A percentile compares a stretch with the other conserved stretches of the same genome.
Conservation (phyloP, 2,329 filamentous ascomycete genomes). For the Beauveria sp. region DNA sequence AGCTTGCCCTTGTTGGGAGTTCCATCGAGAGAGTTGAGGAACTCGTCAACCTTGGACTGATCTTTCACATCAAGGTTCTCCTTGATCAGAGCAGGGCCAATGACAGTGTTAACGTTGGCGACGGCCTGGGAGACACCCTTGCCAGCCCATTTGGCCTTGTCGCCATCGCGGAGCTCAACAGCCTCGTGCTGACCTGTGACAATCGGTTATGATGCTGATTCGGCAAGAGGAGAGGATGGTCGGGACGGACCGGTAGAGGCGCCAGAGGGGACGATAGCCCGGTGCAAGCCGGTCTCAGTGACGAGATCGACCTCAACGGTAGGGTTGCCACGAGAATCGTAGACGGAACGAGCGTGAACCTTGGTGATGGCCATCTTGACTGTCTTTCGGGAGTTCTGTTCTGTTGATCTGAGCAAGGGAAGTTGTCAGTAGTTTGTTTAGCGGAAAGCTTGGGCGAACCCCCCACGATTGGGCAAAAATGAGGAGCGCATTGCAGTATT, state of each 20-base stretch:
- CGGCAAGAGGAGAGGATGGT: conserved; percentile 16
- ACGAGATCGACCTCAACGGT: conserved; percentile 97
- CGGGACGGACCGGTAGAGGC: conserved; percentile 74
- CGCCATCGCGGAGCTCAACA: conserved; percentile 82
- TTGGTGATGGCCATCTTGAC: conserved; percentile 81
- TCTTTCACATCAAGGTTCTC: conserved; percentile 79
- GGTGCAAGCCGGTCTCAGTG: conserved; percentile 93
- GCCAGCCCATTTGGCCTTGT: conserved; percentile 78
- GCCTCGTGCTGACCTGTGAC: conserved; percentile 75
- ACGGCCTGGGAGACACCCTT: conserved; percentile 86
- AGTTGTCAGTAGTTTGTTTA: not conserved
- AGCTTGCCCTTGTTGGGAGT: conserved; percentile 81
- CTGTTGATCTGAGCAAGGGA: not conserved
- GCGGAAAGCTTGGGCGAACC: not conserved
- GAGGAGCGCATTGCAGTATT: not conserved
- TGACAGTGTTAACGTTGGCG: conserved; percentile 74
- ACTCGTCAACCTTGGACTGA: conserved; percentile 74
- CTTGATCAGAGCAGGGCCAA: conserved; percentile 76
- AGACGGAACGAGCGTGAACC: conserved; percentile 89
- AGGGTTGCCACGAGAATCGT: conserved; percentile 97
- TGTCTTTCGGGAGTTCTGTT: not conserved
- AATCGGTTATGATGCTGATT: conserved; percentile 22
- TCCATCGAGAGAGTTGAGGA: conserved; percentile 79
- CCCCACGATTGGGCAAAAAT: not conserved
- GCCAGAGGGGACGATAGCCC: conserved; percentile 93